phyloP scores from a whole-genome alignment of 2,329 filamentous ascomycete genomes.

The Phialophora macrospora region DNA sequence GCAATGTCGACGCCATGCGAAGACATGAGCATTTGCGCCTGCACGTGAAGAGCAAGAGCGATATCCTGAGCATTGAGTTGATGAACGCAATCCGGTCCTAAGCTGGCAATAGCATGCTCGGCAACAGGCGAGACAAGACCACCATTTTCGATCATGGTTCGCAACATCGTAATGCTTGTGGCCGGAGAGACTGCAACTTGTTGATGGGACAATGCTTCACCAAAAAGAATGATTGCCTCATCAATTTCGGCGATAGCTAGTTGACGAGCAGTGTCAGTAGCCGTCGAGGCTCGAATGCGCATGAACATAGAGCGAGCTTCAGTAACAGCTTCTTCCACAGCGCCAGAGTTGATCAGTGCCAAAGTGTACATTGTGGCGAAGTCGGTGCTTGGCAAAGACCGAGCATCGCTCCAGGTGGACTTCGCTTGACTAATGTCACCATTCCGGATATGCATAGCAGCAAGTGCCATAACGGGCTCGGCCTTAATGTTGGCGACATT shows the following conservation, averaged over 20 bases:
- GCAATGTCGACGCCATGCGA: constrained; percentile 57
- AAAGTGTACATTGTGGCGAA: constrained; percentile 89
- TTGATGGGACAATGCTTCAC: constrained; percentile 60
- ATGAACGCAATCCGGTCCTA: constrained; percentile 64
- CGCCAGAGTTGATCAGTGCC: constrained; percentile 82
- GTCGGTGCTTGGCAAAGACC: constrained; percentile 59
- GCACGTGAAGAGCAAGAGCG: constrained; percentile 65
- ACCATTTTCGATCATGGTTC: constrained; percentile 69
- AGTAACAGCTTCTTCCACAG: constrained; percentile 77
- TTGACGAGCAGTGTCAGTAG: constrained; percentile 49
- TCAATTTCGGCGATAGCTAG: constrained; percentile 80
- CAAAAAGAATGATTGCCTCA: constrained; percentile 76
- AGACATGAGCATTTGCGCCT: constrained; percentile 55
- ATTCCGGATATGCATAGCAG: constrained; percentile 83
- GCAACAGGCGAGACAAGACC: constrained; percentile 64
- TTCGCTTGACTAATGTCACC: constrained; percentile 78
- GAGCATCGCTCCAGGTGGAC: constrained; percentile 79
- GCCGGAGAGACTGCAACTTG: constrained; percentile 58
- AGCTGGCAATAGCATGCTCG: constrained; percentile 64
- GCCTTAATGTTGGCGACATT: constrained; percentile 56
- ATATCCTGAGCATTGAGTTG: constrained; percentile 59
- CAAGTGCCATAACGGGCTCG: constrained; percentile 72
- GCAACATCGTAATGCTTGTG: constrained; percentile 63
- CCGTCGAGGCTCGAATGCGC: constrained; percentile 70
- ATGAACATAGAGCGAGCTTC: constrained; percentile 86